These are phyloP conservation scores for Pestalotiopsis sp. DNA, from an alignment of 2,329 filamentous ascomycete genomes.

Conservation along the genomic window DNA sequence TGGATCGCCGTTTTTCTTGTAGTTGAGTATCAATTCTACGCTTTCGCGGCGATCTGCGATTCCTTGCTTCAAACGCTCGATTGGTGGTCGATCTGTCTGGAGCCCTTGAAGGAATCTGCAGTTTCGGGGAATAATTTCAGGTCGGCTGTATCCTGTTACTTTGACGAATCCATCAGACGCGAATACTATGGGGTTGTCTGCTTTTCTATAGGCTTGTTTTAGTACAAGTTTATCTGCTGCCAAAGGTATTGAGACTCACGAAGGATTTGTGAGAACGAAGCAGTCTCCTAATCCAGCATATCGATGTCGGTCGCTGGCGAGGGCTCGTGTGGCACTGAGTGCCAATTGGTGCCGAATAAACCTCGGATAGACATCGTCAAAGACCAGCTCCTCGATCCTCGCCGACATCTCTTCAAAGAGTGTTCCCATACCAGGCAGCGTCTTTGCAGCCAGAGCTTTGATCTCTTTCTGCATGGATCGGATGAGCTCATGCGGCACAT, in stretches of 20 bases:
- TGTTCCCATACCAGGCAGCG: constrained; percentile 39
- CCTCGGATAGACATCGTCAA: constrained; percentile 48
- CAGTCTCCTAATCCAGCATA: constrained; percentile 48
- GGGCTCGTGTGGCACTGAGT: constrained; percentile 35
- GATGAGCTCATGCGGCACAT: constrained; percentile 29
- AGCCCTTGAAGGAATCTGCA: constrained; percentile 51
- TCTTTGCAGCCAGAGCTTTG: constrained; percentile 30
- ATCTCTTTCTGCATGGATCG: constrained; percentile 30
- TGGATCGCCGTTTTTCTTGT: constrained; percentile 50
- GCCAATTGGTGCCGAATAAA: constrained; percentile 54
- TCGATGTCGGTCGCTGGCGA: constrained; percentile 32
- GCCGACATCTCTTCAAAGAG: constrained; percentile 43
- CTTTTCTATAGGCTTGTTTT: constrained; percentile 24
- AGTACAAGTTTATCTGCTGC: background rate
- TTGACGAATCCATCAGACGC: constrained; percentile 53
- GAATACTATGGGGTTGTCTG: constrained; percentile 49
- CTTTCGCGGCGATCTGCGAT: constrained; percentile 28
- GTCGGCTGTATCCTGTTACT: constrained; percentile 48
- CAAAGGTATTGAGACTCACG: background rate
- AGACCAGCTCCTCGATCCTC: constrained; percentile 43
- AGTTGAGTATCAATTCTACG: constrained; percentile 38
- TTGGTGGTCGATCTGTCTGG: constrained; percentile 40
- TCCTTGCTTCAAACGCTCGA: constrained; percentile 39
- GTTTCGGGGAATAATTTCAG: constrained; percentile 50
- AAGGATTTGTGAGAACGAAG: constrained; percentile 46